Percentiles rank a stretch among this genome's conserved stretches.
Evolutionary conservation across 1,139 yeast species (phyloP).

Genomic region (Zygotorulaspora mrakii): DNA sequence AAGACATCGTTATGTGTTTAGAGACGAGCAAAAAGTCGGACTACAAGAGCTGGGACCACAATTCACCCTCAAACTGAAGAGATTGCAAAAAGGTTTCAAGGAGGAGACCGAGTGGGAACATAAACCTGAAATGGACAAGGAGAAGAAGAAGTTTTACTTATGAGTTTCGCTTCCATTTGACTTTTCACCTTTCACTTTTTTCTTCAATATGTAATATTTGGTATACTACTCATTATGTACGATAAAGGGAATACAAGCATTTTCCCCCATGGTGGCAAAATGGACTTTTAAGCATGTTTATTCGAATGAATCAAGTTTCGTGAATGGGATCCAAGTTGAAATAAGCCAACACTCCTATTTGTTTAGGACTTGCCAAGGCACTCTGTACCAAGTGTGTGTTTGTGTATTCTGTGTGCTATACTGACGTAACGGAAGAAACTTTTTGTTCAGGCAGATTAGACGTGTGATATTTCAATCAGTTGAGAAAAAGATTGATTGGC

Average conservation of each 20-base stretch:
- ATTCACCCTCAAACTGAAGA: slow-evolving; percentile 80
- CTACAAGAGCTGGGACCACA: slow-evolving; percentile 96
- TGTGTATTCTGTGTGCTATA: neutral
- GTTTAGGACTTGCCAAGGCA: slow-evolving; percentile 2
- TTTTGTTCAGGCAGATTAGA: neutral
- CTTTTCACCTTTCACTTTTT: too few relatives aligned
- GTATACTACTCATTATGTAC: slow-evolving; percentile 9
- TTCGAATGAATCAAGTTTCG: neutral
- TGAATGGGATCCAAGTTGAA: neutral
- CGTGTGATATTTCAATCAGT: slow-evolving; percentile 1
- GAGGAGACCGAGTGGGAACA: slow-evolving; percentile 97
- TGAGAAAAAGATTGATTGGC: neutral
- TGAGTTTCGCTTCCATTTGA: too few relatives aligned
- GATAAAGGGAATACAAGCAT: slow-evolving; percentile 13
- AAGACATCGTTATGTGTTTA: slow-evolving; percentile 87
- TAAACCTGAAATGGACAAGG: slow-evolving; percentile 92
- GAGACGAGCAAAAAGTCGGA: slow-evolving; percentile 88
- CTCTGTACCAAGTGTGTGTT: slow-evolving; percentile 1
- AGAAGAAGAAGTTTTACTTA: slow-evolving; percentile 85
- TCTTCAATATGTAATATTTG: neutral
- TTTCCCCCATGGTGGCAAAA: slow-evolving; percentile 14
- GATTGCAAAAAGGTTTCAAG: slow-evolving; percentile 85
- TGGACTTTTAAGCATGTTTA: neutral
- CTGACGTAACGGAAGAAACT: slow-evolving; percentile 2
- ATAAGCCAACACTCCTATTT: slow-evolving; percentile 1